Base-by-base conservation (phyloP, 495 filamentous ascomycete species). In the Neurospora tetraspora region DNA sequence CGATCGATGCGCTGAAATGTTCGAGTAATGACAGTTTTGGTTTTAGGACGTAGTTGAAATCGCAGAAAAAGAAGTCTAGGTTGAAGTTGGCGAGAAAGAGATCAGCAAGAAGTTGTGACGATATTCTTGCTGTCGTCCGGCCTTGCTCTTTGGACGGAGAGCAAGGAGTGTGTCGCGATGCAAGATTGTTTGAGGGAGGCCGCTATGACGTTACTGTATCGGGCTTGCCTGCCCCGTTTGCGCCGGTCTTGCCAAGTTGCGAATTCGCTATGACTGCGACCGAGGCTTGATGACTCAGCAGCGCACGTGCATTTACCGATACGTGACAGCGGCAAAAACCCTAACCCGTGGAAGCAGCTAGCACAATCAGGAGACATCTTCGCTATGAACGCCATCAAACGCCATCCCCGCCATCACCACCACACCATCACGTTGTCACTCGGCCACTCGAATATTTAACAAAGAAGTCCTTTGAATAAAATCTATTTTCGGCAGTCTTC, bases 101-200 rank as follows among this genome's bases (percentile, higher is more conserved):
- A 53, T 73, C 68, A 61, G 73, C 69, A 65, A 71, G 34, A 61
- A 72, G 70, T 36, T 70, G 72, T 74, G 70, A 74, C 73, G 73
- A 72, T 74, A 7, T 5, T 5, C 47, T 27, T 59, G 47, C 47
- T 59, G 70, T 39, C 16, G 27, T 65, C 47, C 23, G 45, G 9
- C 45, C 45, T 53, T 53, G 45, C 45, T 53, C 43, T 45, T 45
- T 27, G 10, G 5, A 27, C 11, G 20, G 40, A n/a, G 18, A 43
- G 40, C 47, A 59, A 14, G 47, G 20, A 59, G 27, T 5, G 47
- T 59, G 53, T 65, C 53, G 53, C 53, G 53, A 65, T 65, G 27
- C 53, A 65, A 65, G 53, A 65, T 65, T 34, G 53, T 34, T 61
- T 34, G 27, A 34, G 3, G 53, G 27, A 61, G 53, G 53, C 53